Base-by-base conservation (phyloP, 2,329 filamentous ascomycete species). In the Apiospora pterosperma region DNA sequence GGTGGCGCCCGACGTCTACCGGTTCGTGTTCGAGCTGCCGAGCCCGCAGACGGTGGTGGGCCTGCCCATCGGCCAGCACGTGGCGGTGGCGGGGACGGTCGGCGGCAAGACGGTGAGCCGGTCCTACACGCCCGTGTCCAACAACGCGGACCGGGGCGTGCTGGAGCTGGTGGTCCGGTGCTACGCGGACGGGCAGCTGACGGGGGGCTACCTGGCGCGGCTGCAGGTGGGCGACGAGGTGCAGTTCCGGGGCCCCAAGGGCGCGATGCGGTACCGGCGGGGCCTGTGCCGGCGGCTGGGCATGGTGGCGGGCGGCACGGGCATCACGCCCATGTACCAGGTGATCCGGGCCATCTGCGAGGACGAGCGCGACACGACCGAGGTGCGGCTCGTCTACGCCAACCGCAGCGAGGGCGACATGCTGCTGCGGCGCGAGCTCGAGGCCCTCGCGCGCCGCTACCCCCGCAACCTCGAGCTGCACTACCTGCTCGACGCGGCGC, bases 311-410 rank as follows among this genome's bases (percentile, higher is more conserved):
- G 84, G 84, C 39, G 82, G 82, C 19, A 69, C 80, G 52, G 82
- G 82, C 6, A 83, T 85, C 65, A 84, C 85, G 1, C 85, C 85
- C 3, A 85, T 87, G 82, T 86, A 81, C 72, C 87, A 90, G 70
- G 74, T 90, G 7, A 88, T 90, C 70, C 83, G 86, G 4, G 85
- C 86, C 52, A 87, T 90, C 64, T 88, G 85, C 69, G 86, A 89
- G 70, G 84, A 89, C 63, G 77, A 82, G n/a, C 76, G 74, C 7
- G 88, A 90, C 66, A 79, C 77, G 1, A 90, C 88, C 0, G 75
- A 85, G 67, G 73, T 89, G 48, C 83, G 78, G 55, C 76, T 90
- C 5, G 74, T 90, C 36, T 89, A 88, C 66, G 88, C 85, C 36
- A 90, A 88, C 73, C 78, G 82, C 1, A 80, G 79, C 0, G 85